A percentile compares a stretch with the other conserved stretches of the same genome.
Evolutionary conservation across 331 rosid species (phyloP).

Genomic region (Rhamnella rubrinervis): DNA sequence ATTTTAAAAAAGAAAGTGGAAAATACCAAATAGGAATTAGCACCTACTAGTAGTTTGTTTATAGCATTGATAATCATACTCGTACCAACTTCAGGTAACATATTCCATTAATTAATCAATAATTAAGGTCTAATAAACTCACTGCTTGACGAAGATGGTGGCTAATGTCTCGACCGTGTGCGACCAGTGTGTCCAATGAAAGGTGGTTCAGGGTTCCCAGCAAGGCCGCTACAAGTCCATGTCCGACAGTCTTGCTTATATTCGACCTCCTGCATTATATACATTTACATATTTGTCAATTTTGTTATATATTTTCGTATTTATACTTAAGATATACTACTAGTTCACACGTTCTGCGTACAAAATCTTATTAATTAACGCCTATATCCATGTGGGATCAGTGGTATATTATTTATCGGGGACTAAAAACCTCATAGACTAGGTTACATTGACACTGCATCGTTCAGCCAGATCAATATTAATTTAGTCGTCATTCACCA

Average conservation of each 20-base stretch:
- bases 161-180: conserved; percentile 67
- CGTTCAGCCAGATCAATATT: too few relatives aligned
- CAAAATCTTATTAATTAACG: too few relatives aligned
- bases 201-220: conserved; percentile 57
- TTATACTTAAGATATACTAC: background rate
- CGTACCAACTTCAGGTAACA: background rate
- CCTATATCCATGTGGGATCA: too few relatives aligned
- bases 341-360: too few relatives aligned
- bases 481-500: too few relatives aligned
- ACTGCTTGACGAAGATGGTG: conserved; percentile 53
- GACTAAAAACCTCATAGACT: too few relatives aligned
- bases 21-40: background rate
- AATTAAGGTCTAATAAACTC: conserved; percentile 25
- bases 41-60: background rate
- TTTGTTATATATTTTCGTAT: background rate
- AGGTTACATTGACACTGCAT: too few relatives aligned
- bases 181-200: conserved; percentile 57
- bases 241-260: conserved; percentile 31
- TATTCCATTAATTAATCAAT: background rate
- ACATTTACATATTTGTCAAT: background rate
- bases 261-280: conserved; percentile 47
- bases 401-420: too few relatives aligned
- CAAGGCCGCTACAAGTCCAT: conserved; percentile 53
- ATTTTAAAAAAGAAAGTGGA: background rate
- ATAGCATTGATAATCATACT: too few relatives aligned